Evolutionary conservation across 179 eudicot genomes (phyloP), one percentile per base, ranked within the genome.

Genomic region (Patellifolia procumbens): DNA sequence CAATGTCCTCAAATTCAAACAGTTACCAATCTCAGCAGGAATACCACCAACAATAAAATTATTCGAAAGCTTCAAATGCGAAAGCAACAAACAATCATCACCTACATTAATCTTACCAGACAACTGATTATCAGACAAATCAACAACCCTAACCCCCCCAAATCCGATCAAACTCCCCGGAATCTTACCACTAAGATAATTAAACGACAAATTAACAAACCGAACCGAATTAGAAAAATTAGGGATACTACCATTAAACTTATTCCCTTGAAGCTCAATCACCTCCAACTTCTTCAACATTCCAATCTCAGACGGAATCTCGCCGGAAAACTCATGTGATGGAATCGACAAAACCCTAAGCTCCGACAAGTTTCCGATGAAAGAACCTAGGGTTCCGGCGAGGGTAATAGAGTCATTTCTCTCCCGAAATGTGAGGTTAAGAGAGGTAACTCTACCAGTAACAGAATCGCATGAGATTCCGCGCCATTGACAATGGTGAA

Each of bases 121-220:
- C 5, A 88, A 70, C 78, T 76, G 83, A 81, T 88, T 88, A 79
- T 84, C 83, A 80, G 89, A 88, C 58, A 86, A 76, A 88, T 88
- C 91, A 68, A 88, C 51, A 60, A 65, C 83, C 68, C 78, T 80
- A 74, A 72, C 63, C n/a, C 65, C 70, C 5, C 84, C 85, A 10
- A 67, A 72, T 46, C 87, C 88, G 65, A 87, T 75, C 74, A 86
- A 80, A 20, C 59, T 35, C n/a, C 59, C 16, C 0, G 86, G 86
- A 63, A 88, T 81, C 61, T 70, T 37, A 8, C 88, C 89, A 37
- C 80, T 66, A n/a, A 88, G 78, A 34, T 79, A 70, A 75, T 88
- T 86, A 75, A 34, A 69, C 39, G 91, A 88, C 76, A 88, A 82
- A 81, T 88, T 88, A 39, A 88, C 75, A 29, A 80, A 20, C 9